These are phyloP conservation scores for Rhodotorula diobovata DNA, from an alignment of 768 basidiomycete genomes.

Conservation along the genomic window DNA sequence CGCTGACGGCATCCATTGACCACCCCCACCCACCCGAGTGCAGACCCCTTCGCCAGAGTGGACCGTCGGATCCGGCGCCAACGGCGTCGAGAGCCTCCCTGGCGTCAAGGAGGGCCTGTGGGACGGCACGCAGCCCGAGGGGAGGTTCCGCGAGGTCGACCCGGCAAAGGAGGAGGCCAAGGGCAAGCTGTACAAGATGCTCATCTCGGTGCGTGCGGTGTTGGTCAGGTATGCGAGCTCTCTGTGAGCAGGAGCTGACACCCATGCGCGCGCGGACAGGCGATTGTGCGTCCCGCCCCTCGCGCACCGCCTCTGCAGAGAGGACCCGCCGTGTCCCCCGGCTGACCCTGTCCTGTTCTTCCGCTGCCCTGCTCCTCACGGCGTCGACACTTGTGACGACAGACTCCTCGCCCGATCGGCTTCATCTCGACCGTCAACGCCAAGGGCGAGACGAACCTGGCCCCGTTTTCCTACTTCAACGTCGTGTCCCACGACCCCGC, in stretches of 20 bases:
- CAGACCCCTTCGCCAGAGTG: constrained; percentile 36
- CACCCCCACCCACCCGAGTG: no score
- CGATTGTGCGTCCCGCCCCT: neutral
- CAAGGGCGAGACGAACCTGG: constrained; percentile 58
- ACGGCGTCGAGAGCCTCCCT: constrained; percentile 3
- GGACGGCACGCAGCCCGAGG: neutral
- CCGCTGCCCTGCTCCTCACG: no score
- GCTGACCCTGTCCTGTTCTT: no score
- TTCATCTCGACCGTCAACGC: constrained; percentile 61
- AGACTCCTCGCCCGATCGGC: constrained; percentile 64
- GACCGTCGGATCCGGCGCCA: constrained; percentile 31
- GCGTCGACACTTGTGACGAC: constrained; percentile 52
- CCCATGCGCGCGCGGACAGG: neutral
- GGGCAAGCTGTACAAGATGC: constrained; percentile 24
- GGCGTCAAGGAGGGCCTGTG: constrained; percentile 30
- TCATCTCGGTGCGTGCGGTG: constrained; percentile 23
- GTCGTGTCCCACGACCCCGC: constrained; percentile 60
- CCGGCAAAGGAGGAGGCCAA: constrained; percentile 4
- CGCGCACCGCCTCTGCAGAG: no score
- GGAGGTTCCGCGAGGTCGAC: constrained; percentile 21
- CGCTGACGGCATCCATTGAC: no score
- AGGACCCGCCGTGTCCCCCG: no score
- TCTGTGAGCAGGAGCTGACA: neutral
- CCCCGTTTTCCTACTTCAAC: constrained; percentile 59
- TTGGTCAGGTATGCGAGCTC: no score